Percentiles rank a stretch among this genome's conserved stretches.
These are phyloP conservation scores for Jaltomata sinuosa DNA, from an alignment of 257 asterid species.

Conservation along the genomic window DNA sequence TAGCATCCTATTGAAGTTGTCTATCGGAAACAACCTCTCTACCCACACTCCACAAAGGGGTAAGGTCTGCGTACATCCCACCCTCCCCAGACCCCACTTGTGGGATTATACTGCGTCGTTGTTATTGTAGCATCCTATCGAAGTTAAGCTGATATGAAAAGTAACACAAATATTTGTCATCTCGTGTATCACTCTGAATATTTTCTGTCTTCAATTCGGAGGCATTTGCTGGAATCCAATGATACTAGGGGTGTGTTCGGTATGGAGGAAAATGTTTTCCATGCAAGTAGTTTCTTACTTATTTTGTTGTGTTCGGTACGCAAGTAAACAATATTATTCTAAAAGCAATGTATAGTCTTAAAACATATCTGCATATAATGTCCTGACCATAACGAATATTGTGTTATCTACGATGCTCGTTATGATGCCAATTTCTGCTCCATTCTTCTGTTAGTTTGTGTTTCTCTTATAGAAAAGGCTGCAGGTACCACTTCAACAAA, in stretches of 20 bases:
- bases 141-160: neutral
- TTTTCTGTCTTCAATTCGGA: neutral
- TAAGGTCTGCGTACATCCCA: no score
- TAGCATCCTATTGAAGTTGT: neutral
- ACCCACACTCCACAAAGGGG: no score
- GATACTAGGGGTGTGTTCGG: no score
- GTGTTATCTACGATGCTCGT: neutral
- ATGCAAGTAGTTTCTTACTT: no score
- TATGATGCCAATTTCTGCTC: neutral
- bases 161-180: neutral
- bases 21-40: no score
- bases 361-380: neutral
- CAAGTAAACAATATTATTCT: no score
- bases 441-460: neutral
- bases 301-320: no score
- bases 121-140: neutral
- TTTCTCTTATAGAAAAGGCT: conserved; percentile 14
- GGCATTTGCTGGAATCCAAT: neutral
- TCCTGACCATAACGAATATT: neutral
- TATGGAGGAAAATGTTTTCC: no score
- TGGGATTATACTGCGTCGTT: no score
- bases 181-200: neutral
- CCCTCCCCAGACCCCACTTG: no score
- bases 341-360: no score
- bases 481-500: conserved; percentile 73